Conservation (phyloP, 495 filamentous ascomycete species). For the Hypoxylon fragiforme region DNA sequence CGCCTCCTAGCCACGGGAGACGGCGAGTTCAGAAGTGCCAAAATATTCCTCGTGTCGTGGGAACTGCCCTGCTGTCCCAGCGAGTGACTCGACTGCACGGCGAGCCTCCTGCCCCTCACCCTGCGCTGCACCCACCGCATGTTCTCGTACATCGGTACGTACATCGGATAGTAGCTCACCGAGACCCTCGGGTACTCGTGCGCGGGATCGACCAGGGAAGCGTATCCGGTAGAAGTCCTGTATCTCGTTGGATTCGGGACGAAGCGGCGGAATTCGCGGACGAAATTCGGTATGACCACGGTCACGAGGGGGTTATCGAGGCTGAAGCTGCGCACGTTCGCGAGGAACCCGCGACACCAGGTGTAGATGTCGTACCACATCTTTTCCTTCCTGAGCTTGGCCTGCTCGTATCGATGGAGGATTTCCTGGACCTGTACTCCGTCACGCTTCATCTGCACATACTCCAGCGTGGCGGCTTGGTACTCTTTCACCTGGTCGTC, state of each 20-base stretch:
- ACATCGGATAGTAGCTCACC: neutral
- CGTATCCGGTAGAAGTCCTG: conserved; percentile 33
- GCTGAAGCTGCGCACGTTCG: conserved; percentile 10
- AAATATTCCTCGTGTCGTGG: no score
- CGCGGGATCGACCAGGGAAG: conserved; percentile 24
- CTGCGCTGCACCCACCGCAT: neutral
- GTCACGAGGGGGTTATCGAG: conserved; percentile 11
- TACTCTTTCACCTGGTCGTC: conserved; percentile 30
- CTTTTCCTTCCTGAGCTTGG: conserved; percentile 27
- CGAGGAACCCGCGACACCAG: conserved; percentile 31
- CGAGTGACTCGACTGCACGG: conserved; percentile 4
- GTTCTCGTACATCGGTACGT: conserved; percentile 12
- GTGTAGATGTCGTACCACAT: conserved; percentile 33
- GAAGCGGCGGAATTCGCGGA: conserved; percentile 56
- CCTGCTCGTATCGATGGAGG: conserved; percentile 17
- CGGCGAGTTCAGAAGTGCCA: conserved; percentile 9
- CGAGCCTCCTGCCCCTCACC: neutral
- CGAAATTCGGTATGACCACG: conserved; percentile 45
- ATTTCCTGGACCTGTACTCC: conserved; percentile 2
- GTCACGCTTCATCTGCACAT: conserved; percentile 26
- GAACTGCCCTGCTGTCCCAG: no score
- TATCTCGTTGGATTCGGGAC: conserved; percentile 45
- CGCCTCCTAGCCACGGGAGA: neutral
- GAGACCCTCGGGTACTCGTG: conserved; percentile 2
- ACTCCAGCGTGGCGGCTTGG: conserved; percentile 38